A percentile compares a stretch with the other conserved stretches of the same genome.
Evolutionary conservation across 768 basidiomycete species (phyloP).

Genomic region (Candolleomyces aberdarensis): DNA sequence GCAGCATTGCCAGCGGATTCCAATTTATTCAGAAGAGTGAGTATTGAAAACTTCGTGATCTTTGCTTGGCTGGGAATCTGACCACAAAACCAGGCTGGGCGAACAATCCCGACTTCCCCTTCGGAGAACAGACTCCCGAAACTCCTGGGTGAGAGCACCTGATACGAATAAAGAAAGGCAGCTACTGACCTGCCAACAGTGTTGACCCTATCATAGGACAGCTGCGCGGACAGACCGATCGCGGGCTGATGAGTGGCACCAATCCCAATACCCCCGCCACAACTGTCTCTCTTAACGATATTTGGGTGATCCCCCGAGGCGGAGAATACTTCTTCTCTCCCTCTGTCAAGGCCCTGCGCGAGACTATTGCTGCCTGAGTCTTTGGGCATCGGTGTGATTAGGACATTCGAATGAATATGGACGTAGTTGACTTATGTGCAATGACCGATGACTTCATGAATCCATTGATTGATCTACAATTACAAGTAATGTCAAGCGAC

Average conservation of each 20-base stretch:
- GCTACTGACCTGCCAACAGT: slow-evolving; percentile 18
- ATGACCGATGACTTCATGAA: not conserved
- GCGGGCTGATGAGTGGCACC: slow-evolving; percentile 22
- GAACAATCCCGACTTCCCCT: slow-evolving; percentile 34
- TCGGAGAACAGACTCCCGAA: slow-evolving; percentile 22
- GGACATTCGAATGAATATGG: not conserved
- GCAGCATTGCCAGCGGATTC: slow-evolving; percentile 38
- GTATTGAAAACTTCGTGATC: slow-evolving; percentile 2
- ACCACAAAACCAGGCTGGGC: slow-evolving; percentile 31
- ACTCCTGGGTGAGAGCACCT: slow-evolving; percentile 26
- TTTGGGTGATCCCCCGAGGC: slow-evolving; percentile 43
- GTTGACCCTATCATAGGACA: slow-evolving; percentile 49
- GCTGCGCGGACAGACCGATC: slow-evolving; percentile 4
- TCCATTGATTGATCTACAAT: not conserved
- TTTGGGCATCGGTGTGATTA: not conserved
- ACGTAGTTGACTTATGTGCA: not conserved
- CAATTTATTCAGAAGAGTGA: slow-evolving; percentile 39
- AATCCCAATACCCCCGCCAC: slow-evolving; percentile 28
- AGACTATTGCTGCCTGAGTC: slow-evolving; percentile 3
- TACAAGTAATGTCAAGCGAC: not conserved
- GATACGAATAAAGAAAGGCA: not conserved
- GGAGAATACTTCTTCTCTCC: slow-evolving; percentile 56
- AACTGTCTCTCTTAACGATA: slow-evolving; percentile 25
- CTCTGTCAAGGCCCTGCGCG: slow-evolving; percentile 42
- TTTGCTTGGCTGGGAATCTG: not conserved